Conservation (phyloP, 768 basidiomycete genomes). For the Auricularia cornea region DNA sequence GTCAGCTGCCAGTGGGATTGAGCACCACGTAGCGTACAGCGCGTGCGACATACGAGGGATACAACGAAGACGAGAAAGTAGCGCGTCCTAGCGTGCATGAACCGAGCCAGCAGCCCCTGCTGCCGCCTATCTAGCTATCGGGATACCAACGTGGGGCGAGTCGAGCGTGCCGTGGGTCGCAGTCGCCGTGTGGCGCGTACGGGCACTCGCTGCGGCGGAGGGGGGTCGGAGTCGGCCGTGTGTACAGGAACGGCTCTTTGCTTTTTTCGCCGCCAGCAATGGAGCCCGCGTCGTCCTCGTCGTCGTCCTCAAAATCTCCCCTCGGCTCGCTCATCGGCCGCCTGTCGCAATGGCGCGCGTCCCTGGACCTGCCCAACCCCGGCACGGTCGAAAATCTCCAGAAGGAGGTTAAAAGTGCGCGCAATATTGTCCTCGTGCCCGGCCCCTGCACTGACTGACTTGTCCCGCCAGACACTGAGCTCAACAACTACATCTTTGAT, state of each 20-base stretch:
- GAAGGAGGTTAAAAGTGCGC: constrained; percentile 84
- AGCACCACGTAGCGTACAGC: neutral
- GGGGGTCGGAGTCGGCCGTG: neutral
- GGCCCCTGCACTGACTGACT: neutral
- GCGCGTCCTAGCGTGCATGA: constrained; percentile 1
- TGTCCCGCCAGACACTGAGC: constrained; percentile 59
- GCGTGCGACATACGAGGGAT: neutral
- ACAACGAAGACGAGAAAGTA: neutral
- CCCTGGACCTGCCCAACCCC: constrained; percentile 80
- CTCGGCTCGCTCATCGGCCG: constrained; percentile 60
- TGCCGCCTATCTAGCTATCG: neutral
- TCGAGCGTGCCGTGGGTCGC: too few relatives aligned
- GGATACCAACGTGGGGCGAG: too few relatives aligned
- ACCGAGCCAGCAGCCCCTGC: neutral
- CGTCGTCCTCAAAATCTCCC: constrained; percentile 30
- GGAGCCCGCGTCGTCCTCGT: neutral
- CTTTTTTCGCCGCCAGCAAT: neutral
- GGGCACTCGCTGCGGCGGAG: neutral
- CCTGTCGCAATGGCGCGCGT: constrained; percentile 73
- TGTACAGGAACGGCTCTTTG: neutral
- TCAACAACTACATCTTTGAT: constrained; percentile 94
- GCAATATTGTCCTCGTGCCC: neutral
- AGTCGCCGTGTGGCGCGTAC: neutral
- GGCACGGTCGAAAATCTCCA: constrained; percentile 88
- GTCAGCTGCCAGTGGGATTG: neutral